phyloP scores from a whole-genome alignment of 495 filamentous ascomycete genomes.

The Tirmania nivea region DNA sequence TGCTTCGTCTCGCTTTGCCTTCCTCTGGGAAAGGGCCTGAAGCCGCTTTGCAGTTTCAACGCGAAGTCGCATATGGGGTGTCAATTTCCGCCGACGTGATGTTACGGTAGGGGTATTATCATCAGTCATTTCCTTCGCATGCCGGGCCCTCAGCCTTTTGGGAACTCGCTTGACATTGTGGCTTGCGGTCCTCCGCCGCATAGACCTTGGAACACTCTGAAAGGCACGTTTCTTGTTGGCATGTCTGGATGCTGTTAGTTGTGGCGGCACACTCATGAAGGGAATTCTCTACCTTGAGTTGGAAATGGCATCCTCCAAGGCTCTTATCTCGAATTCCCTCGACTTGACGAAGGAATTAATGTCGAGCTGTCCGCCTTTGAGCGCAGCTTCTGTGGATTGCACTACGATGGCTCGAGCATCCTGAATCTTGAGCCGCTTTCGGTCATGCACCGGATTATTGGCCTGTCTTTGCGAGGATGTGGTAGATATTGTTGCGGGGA shows the following conservation, averaged over 20 bases:
- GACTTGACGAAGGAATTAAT: slow-evolving; percentile 59
- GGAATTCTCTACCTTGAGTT: slow-evolving; percentile 18
- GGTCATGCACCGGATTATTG: slow-evolving; percentile 9
- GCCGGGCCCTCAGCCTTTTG: slow-evolving; percentile 45
- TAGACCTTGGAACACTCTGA: slow-evolving; percentile 62
- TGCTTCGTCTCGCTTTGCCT: slow-evolving; percentile 26
- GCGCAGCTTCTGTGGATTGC: slow-evolving; percentile 46
- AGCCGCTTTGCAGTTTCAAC: slow-evolving; percentile 60
- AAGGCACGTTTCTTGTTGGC: slow-evolving; percentile 54
- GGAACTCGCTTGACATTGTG: slow-evolving; percentile 92
- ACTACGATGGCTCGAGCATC: slow-evolving; percentile 52
- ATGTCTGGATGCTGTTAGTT: slow-evolving; percentile 27
- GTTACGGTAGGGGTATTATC: slow-evolving; percentile 81
- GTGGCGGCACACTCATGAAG: not conserved
- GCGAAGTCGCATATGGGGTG: slow-evolving; percentile 50
- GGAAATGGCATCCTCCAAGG: slow-evolving; percentile 57
- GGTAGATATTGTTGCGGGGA: too few species aligned
- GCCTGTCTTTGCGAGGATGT: too few species aligned
- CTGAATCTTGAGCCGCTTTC: slow-evolving; percentile 43
- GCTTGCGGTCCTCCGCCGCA: slow-evolving; percentile 73
- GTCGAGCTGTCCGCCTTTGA: slow-evolving; percentile 59
- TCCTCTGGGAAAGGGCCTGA: slow-evolving; percentile 37
- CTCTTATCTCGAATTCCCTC: slow-evolving; percentile 70
- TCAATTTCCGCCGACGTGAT: slow-evolving; percentile 45
- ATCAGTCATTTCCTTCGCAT: slow-evolving; percentile 60